These are phyloP conservation scores for Chrysosporium keratinophilum DNA, from an alignment of 2,329 filamentous ascomycete species.

Conservation along the genomic window DNA sequence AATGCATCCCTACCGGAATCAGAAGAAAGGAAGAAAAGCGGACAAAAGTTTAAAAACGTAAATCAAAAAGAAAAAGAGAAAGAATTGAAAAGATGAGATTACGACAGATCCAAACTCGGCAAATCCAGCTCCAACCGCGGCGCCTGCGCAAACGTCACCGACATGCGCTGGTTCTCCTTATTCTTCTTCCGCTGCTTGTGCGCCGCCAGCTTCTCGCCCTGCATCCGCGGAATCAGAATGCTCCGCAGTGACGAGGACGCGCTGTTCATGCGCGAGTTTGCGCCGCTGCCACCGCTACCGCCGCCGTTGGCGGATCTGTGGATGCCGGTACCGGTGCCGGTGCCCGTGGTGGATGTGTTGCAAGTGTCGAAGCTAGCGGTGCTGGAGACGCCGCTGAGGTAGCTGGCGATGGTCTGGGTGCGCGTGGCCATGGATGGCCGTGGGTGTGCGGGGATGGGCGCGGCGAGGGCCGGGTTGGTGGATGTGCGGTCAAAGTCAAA, in stretches of 20 bases:
- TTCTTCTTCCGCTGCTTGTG: background rate
- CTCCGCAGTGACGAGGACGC: constrained; percentile 8
- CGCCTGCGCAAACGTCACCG: constrained; percentile 9
- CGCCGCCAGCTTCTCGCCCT: background rate
- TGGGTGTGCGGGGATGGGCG: constrained; percentile 9
- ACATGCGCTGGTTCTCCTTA: background rate
- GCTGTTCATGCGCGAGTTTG: background rate
- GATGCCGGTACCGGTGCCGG: too few species aligned
- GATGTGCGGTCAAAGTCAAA: background rate
- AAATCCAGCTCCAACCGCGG: constrained; percentile 6
- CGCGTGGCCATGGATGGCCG: constrained; percentile 7
- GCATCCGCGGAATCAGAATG: constrained; percentile 1
- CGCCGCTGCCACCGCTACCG: background rate
- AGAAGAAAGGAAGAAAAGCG: background rate
- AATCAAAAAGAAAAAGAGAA: background rate
- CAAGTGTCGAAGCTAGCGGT: constrained; percentile 1
- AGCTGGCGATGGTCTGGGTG: background rate
- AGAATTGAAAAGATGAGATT: background rate
- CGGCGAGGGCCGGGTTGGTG: background rate
- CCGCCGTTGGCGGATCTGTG: background rate
- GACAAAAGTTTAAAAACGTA: too few species aligned
- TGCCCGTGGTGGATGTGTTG: constrained; percentile 1
- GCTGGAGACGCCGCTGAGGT: constrained; percentile 7
- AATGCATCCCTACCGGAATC: too few species aligned
- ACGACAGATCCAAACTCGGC: constrained; percentile 8